Evolutionary conservation across 306 rosid genomes (phyloP), one percentile per base, ranked within the genome.

Genomic region (Urtica urens): DNA sequence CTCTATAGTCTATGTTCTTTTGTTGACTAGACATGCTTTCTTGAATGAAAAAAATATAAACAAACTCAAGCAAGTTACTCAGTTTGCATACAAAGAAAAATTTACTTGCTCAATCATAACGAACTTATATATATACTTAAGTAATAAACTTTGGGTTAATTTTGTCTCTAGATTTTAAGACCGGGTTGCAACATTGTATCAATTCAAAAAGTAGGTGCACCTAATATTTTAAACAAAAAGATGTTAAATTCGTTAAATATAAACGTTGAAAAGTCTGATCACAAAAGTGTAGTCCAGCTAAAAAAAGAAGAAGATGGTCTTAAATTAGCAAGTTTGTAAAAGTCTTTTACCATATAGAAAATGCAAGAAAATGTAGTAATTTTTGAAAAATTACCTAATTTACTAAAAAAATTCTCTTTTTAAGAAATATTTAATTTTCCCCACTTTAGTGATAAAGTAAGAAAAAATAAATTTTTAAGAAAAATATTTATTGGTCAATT

Each of bases 171-270:
- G n/a, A 35, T 10, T 35, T 35, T 16, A 10, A 35, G 40, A 35
- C n/a, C 40, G 11, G 40, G n/a, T 35, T 35, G n/a, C 40, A 9
- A 14, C n/a, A 35, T 14, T 35, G 40, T 13, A 35, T 35, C 24
- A 10, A 51, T 19, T 12, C n/a, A 14, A 37, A 27, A 22, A 31
- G 15, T 15, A 35, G 58, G 34, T 23, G 40, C 3, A 52, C 58
- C 58, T 23, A 52, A 52, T 23, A 23, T 7, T n/a, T n/a, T n/a
- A n/a, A n/a, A n/a, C n/a, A n/a, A n/a, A n/a, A 37, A 23, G 46
- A 33, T 2, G 20, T 37, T n/a, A 0, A 8, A 24, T 12, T 30
- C 10, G 40, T 16, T 34, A 7, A 7, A 27, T 49, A 31, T n/a
- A 35, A 52, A 13, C 11, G 46, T 52, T 38, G 26, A 23, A 37